Evolutionary conservation across 1,139 yeast genomes (phyloP).

Genomic region (Hemisphaericaspora subhashii): DNA sequence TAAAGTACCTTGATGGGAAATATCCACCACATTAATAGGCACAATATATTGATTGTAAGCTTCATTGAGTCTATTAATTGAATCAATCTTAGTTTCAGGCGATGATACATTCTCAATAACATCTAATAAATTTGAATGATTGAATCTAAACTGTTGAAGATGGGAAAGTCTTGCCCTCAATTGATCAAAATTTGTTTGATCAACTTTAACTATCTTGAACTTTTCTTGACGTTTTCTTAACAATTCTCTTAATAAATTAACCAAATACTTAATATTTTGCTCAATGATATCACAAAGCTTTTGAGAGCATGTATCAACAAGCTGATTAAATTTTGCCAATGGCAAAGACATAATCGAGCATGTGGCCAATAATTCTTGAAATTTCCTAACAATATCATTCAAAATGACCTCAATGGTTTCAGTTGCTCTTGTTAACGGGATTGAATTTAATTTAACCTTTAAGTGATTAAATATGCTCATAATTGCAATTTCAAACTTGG

Average conservation of each 20-base stretch:
- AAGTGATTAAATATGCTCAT: conserved; percentile 59
- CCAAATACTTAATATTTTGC: conserved; percentile 35
- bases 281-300: conserved; percentile 25
- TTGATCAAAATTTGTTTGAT: conserved; percentile 40
- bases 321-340: conserved; percentile 21
- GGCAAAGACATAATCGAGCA: conserved; percentile 29
- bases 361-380: conserved; percentile 21
- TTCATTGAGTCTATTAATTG: conserved; percentile 25
- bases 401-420: conserved; percentile 61
- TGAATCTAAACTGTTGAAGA: conserved; percentile 47
- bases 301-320: conserved; percentile 17
- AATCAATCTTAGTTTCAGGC: conserved; percentile 16
- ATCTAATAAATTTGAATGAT: conserved; percentile 57
- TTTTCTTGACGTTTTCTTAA: conserved; percentile 74
- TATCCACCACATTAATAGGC: conserved; percentile 32
- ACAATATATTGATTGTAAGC: conserved; percentile 32
- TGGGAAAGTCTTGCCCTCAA: conserved; percentile 49
- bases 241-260: conserved; percentile 66
- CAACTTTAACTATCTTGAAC: conserved; percentile 63
- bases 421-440: conserved; percentile 67
- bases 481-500: conserved; percentile 45
- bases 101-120: conserved; percentile 30
- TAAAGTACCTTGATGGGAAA: conserved; percentile 33
- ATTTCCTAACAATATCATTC: conserved; percentile 30
- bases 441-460: conserved; percentile 51